phyloP scores from a whole-genome alignment of 1,139 yeast genomes.

The Scheffersomyces segobiensis region DNA sequence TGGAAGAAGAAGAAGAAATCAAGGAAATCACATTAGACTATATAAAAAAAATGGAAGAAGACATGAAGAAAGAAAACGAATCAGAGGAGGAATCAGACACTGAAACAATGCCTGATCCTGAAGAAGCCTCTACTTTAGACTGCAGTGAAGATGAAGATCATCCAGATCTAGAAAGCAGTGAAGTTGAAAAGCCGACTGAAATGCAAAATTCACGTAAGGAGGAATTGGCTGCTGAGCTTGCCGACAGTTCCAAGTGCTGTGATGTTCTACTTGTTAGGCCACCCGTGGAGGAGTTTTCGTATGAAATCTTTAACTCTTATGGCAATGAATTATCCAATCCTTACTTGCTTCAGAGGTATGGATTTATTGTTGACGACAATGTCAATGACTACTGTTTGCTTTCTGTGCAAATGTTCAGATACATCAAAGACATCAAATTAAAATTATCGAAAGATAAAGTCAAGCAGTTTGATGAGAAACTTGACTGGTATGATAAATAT shows the following conservation, averaged over 20 bases:
- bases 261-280: slow-evolving; percentile 50
- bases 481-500: slow-evolving; percentile 63
- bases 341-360: slow-evolving; percentile 69
- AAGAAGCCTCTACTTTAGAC: slow-evolving; percentile 26
- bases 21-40: slow-evolving; percentile 39
- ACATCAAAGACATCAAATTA: slow-evolving; percentile 32
- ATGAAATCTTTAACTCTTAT: slow-evolving; percentile 74
- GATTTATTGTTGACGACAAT: slow-evolving; percentile 63
- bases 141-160: slow-evolving; percentile 17
- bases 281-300: slow-evolving; percentile 39
- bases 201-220: slow-evolving; percentile 8
- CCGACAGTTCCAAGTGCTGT: slow-evolving; percentile 49
- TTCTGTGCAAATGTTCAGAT: slow-evolving; percentile 50
- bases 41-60: slow-evolving; percentile 33
- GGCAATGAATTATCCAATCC: slow-evolving; percentile 69
- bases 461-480: slow-evolving; percentile 41
- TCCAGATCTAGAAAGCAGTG: slow-evolving; percentile 1
- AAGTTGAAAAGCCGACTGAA: slow-evolving; percentile 1
- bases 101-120: slow-evolving; percentile 24
- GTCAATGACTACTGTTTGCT: slow-evolving; percentile 58
- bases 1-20: slow-evolving; percentile 14
- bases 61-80: slow-evolving; percentile 11
- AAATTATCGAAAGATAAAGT: slow-evolving; percentile 22
- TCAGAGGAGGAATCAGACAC: slow-evolving; percentile 27
- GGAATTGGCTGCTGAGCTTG: slow-evolving; percentile 32